These are phyloP conservation scores for Stemphylium lycopersici DNA, from an alignment of 2,329 filamentous ascomycete genomes.

Conservation along the genomic window DNA sequence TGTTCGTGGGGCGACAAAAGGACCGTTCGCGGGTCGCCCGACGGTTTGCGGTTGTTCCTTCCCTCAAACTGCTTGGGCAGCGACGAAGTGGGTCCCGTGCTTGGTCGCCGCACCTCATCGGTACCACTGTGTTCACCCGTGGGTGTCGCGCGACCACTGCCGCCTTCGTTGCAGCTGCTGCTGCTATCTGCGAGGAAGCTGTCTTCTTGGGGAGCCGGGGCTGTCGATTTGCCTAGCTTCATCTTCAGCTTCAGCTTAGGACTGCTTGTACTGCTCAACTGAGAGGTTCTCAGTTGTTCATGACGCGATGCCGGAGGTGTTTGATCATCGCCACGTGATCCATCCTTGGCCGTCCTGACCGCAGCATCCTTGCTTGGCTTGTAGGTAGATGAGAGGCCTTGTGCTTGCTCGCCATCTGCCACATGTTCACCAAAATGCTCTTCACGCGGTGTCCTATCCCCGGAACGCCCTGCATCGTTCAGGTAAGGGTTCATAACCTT, in stretches of 20 bases:
- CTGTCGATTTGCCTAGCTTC: constrained; percentile 36
- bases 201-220: constrained; percentile 45
- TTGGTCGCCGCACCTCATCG: constrained; percentile 39
- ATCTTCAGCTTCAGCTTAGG: constrained; percentile 52
- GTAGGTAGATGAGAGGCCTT: constrained; percentile 77
- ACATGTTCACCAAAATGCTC: constrained; percentile 32
- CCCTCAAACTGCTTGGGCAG: constrained; percentile 30
- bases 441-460: constrained; percentile 33
- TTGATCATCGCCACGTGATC: constrained; percentile 44
- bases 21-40: constrained; percentile 34
- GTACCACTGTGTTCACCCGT: constrained; percentile 32
- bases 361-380: constrained; percentile 73
- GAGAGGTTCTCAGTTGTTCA: constrained; percentile 34
- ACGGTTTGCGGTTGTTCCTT: constrained; percentile 30
- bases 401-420: constrained; percentile 49
- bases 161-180: constrained; percentile 59
- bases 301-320: constrained; percentile 33
- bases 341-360: constrained; percentile 68
- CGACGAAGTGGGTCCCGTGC: constrained; percentile 38
- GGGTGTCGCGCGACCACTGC: constrained; percentile 44
- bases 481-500: constrained; percentile 89
- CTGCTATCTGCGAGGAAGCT: constrained; percentile 60
- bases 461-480: constrained; percentile 35
- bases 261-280: constrained; percentile 33
- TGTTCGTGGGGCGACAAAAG: constrained; percentile 30